A percentile compares a stretch with the other conserved stretches of the same genome.
These are phyloP conservation scores for Boletus sp. DNA, from an alignment of 768 basidiomycete species.

Conservation along the genomic window DNA sequence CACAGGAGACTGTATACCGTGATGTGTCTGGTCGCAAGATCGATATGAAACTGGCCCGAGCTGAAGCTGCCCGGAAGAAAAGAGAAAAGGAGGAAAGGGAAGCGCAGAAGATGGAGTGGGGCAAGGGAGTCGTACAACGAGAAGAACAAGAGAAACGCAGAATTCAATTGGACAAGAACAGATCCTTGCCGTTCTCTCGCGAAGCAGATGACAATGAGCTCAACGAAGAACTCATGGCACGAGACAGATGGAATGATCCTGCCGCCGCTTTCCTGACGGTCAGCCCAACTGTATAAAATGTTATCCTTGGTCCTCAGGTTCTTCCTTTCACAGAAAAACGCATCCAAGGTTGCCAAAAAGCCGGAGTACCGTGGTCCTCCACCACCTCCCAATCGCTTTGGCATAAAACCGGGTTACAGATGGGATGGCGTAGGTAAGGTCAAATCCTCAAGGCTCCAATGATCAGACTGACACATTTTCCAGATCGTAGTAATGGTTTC, in stretches of 20 bases:
- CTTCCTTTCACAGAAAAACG: conserved; percentile 58
- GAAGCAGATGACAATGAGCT: conserved; percentile 80
- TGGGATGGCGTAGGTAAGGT: conserved; percentile 96
- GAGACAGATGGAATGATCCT: conserved; percentile 96
- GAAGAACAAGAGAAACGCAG: conserved; percentile 71
- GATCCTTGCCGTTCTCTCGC: conserved; percentile 66
- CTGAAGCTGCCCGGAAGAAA: conserved; percentile 80
- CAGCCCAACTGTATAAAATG: conserved; percentile 21
- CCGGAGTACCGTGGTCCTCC: conserved; percentile 88
- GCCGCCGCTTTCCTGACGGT: conserved; percentile 93
- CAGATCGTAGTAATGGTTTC: conserved; percentile 91
- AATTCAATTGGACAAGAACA: conserved; percentile 67
- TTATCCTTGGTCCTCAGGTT: conserved; percentile 2
- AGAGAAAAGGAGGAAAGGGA: conserved; percentile 84
- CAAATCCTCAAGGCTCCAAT: neutral
- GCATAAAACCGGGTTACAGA: conserved; percentile 91
- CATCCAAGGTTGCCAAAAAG: conserved; percentile 67
- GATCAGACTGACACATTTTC: conserved; percentile 1
- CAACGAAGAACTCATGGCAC: conserved; percentile 80
- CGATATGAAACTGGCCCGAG: conserved; percentile 80
- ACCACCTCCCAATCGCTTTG: conserved; percentile 92
- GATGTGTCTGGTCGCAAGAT: conserved; percentile 86
- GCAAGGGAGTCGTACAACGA: conserved; percentile 89
- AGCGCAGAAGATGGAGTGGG: conserved; percentile 95
- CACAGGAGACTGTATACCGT: conserved; percentile 92